These are phyloP conservation scores for Brassica juncea DNA, from an alignment of 345 rosid species.

Conservation along the genomic window DNA sequence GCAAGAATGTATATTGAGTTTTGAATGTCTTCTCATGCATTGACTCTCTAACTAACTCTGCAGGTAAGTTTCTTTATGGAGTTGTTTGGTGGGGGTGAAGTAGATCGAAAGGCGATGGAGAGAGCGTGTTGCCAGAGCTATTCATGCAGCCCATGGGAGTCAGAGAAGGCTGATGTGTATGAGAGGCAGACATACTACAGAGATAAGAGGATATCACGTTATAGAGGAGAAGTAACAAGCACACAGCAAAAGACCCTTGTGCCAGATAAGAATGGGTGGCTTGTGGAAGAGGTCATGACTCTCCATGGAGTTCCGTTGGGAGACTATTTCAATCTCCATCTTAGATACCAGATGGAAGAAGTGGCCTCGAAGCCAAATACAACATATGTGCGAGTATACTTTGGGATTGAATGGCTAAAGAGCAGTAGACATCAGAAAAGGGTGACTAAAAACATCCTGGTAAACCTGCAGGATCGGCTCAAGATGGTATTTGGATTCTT, in stretches of 20 bases:
- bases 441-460: slow-evolving; percentile 68
- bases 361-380: slow-evolving; percentile 54
- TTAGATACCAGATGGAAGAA: slow-evolving; percentile 81
- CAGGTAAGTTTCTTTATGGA: slow-evolving; percentile 77
- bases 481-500: slow-evolving; percentile 61
- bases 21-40: slow-evolving; percentile 4
- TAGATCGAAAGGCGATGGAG: slow-evolving; percentile 84
- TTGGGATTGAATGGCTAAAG: slow-evolving; percentile 92
- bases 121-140: slow-evolving; percentile 82
- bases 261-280: slow-evolving; percentile 72
- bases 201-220: slow-evolving; percentile 72
- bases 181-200: slow-evolving; percentile 88
- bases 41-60: slow-evolving; percentile 25
- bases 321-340: slow-evolving; percentile 85
- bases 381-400: slow-evolving; percentile 57
- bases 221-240: slow-evolving; percentile 93
- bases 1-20: slow-evolving; percentile 3
- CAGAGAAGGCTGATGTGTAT: slow-evolving; percentile 70
- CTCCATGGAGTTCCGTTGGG: slow-evolving; percentile 93
- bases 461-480: slow-evolving; percentile 66
- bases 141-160: slow-evolving; percentile 88
- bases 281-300: slow-evolving; percentile 88
- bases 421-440: slow-evolving; percentile 80
- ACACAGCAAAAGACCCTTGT: slow-evolving; percentile 79
- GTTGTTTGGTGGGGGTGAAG: slow-evolving; percentile 73